Percentiles rank a stretch among this genome's conserved stretches.
Evolutionary conservation across 495 filamentous ascomycete genomes (phyloP).

Genomic region (Podospora pseudocomata): DNA sequence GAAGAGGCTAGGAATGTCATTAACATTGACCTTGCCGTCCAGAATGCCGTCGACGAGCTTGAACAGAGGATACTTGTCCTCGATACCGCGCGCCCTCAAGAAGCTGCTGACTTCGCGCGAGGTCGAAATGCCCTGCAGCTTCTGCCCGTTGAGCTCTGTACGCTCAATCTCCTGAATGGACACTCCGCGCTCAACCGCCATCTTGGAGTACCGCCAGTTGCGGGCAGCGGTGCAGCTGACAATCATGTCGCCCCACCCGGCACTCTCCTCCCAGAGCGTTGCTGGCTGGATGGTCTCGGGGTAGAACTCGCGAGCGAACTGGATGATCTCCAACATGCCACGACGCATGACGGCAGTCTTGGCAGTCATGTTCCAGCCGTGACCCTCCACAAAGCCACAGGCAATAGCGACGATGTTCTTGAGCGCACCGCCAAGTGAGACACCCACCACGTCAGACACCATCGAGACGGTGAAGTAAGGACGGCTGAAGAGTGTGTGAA

Average conservation of each 20-base stretch:
- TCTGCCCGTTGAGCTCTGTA: constrained; percentile 92
- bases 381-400: constrained; percentile 90
- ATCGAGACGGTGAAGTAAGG: constrained; percentile 97
- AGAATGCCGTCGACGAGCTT: constrained; percentile 73
- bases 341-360: constrained; percentile 97
- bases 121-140: constrained; percentile 89
- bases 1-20: constrained; percentile 60
- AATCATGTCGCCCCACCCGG: constrained; percentile 93
- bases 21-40: constrained; percentile 54
- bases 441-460: constrained; percentile 88
- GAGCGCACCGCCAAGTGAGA: constrained; percentile 89
- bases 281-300: constrained; percentile 66
- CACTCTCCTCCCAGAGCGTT: constrained; percentile 95
- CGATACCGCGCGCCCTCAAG: constrained; percentile 68
- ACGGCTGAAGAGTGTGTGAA: constrained; percentile 86
- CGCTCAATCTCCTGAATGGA: constrained; percentile 83
- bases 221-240: constrained; percentile 87
- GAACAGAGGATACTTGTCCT: constrained; percentile 86
- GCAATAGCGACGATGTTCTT: constrained; percentile 97
- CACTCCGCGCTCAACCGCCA: constrained; percentile 73
- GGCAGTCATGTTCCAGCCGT: constrained; percentile 97
- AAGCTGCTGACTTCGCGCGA: constrained; percentile 87
- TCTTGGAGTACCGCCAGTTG: constrained; percentile 91
- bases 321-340: constrained; percentile 89
- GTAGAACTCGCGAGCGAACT: constrained; percentile 92